Evolutionary conservation across 331 rosid genomes (phyloP).

Genomic region (Spiraea crenata): DNA sequence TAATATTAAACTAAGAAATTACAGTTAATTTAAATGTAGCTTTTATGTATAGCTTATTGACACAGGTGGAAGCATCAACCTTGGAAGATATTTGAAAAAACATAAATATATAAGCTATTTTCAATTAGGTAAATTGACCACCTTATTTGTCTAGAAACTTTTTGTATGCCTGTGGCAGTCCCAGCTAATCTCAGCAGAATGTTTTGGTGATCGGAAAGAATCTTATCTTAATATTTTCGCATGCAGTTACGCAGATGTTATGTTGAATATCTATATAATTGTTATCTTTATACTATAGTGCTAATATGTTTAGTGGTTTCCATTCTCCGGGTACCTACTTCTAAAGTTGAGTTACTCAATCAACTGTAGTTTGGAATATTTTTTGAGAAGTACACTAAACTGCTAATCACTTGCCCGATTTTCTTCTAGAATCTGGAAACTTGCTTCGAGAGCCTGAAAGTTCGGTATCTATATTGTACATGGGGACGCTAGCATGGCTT

Average conservation of each 20-base stretch:
- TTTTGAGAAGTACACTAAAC: too few species aligned
- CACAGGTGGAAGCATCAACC: neutral
- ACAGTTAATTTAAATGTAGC: neutral
- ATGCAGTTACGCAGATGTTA: neutral
- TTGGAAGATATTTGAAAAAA: slow-evolving; percentile 7
- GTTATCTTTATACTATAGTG: neutral
- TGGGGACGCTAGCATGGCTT: too few species aligned
- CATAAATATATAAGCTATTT: neutral
- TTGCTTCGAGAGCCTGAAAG: neutral
- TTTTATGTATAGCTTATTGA: neutral
- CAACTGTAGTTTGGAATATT: too few species aligned
- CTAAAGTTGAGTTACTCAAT: too few species aligned
- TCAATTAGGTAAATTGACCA: neutral
- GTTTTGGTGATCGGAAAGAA: neutral
- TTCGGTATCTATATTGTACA: too few species aligned
- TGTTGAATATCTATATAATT: neutral
- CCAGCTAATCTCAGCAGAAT: neutral
- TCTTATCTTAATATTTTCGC: neutral
- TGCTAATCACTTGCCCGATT: neutral
- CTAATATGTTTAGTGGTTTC: neutral
- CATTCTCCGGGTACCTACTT: neutral
- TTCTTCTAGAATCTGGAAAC: neutral
- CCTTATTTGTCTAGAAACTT: neutral
- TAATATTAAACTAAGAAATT: neutral
- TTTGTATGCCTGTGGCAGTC: neutral